These are phyloP conservation scores for Dillenia turbinata DNA, from an alignment of 164 flowering plant species.

Conservation along the genomic window DNA sequence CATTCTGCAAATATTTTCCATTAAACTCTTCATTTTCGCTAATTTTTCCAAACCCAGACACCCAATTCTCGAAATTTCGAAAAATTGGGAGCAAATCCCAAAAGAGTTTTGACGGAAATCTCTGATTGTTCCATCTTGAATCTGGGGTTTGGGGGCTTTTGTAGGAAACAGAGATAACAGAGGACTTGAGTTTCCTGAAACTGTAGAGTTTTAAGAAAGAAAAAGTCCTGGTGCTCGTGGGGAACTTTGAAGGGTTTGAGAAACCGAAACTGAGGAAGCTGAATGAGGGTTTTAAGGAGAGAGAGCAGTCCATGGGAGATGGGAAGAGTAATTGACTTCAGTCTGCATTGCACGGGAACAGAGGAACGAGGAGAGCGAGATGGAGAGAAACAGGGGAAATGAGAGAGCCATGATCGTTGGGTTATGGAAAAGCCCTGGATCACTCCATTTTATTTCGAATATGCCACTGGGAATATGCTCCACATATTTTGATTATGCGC, in stretches of 20 bases:
- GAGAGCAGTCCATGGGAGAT: constrained; percentile 30
- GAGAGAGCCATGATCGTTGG: no score
- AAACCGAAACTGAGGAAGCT: constrained; percentile 1
- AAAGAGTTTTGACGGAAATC: constrained; percentile 21
- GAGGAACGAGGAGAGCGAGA: constrained; percentile 2
- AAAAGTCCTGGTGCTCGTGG: background rate
- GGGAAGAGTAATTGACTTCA: constrained; percentile 9
- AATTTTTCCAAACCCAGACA: constrained; percentile 12
- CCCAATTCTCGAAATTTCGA: constrained; percentile 33
- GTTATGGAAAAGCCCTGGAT: no score
- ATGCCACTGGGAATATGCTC: no score
- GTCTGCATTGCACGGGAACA: constrained; percentile 22
- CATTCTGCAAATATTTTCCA: constrained; percentile 36
- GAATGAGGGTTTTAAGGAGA: constrained; percentile 16
- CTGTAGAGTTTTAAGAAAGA: constrained; percentile 9
- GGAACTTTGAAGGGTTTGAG: constrained; percentile 6
- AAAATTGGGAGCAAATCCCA: constrained; percentile 28
- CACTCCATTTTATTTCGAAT: no score
- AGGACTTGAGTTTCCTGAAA: constrained; percentile 4
- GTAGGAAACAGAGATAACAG: constrained; percentile 11
- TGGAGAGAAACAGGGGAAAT: no score
- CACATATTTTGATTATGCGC: no score
- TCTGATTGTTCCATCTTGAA: constrained; percentile 9
- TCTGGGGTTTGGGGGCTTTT: constrained; percentile 10
- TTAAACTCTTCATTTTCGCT: constrained; percentile 8